Percentiles rank a stretch among this genome's conserved stretches.
These are phyloP conservation scores for Dalbergia cultrata DNA, from an alignment of 306 rosid genomes.

Conservation along the genomic window DNA sequence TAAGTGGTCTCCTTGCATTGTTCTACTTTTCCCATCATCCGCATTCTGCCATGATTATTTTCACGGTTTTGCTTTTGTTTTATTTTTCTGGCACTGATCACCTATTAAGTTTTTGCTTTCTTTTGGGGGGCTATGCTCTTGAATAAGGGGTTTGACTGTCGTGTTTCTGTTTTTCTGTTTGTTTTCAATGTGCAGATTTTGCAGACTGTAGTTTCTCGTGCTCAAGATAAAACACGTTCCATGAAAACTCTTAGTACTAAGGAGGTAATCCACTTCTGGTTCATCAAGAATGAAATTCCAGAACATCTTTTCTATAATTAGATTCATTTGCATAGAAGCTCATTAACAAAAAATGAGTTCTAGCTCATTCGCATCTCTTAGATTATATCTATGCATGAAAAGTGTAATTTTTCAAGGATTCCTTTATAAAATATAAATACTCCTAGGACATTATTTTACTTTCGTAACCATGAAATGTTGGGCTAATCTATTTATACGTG, in stretches of 20 bases:
- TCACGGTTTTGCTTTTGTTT: not conserved
- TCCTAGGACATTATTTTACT: not conserved
- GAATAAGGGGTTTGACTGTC: slow-evolving; percentile 23
- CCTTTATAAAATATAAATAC: not conserved
- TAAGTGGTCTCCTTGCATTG: not conserved
- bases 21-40: slow-evolving; percentile 20
- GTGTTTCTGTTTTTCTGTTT: slow-evolving; percentile 34
- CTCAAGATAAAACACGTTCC: slow-evolving; percentile 78
- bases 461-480: not conserved
- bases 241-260: slow-evolving; percentile 86
- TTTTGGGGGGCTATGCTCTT: slow-evolving; percentile 17
- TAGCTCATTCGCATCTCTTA: not conserved
- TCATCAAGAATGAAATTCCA: not conserved
- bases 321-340: not conserved
- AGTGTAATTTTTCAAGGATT: not conserved
- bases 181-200: slow-evolving; percentile 67
- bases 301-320: not conserved
- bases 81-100: not conserved
- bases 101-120: not conserved
- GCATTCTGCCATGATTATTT: slow-evolving; percentile 11
- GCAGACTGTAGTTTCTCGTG: slow-evolving; percentile 90
- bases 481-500: not conserved
- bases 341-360: not conserved
- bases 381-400: not conserved
- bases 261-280: slow-evolving; percentile 71